A percentile compares a stretch with the other conserved stretches of the same genome.
Evolutionary conservation across 257 asterid species (phyloP).

Genomic region (Forsythia viridissima): DNA sequence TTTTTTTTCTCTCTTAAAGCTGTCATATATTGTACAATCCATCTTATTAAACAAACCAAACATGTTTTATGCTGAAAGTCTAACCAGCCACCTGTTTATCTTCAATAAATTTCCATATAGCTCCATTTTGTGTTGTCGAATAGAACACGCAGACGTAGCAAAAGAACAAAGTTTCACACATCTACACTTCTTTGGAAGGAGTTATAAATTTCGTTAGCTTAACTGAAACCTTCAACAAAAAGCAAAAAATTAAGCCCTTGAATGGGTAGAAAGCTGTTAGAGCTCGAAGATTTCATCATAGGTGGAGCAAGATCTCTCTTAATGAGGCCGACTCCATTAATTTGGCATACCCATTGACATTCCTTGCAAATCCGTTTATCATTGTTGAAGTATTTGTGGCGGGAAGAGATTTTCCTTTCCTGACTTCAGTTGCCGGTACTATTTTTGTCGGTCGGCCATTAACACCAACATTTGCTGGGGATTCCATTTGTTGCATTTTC

Average conservation of each 20-base stretch:
- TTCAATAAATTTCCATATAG: conserved; percentile 72
- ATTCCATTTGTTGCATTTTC: conserved; percentile 58
- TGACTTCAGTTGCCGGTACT: conserved; percentile 70
- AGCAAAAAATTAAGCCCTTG: conserved; percentile 74
- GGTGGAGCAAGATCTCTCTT: conserved; percentile 45
- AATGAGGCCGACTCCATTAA: conserved; percentile 51
- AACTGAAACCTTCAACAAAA: conserved; percentile 91
- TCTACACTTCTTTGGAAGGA: conserved; percentile 76
- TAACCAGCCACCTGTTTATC: conserved; percentile 70
- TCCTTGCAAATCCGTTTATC: conserved; percentile 50
- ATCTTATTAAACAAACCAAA: neutral
- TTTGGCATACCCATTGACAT: conserved; percentile 38
- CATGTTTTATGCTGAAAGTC: neutral
- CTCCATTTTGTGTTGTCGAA: conserved; percentile 84
- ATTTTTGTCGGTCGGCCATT: conserved; percentile 67
- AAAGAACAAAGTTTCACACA: conserved; percentile 90
- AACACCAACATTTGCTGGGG: conserved; percentile 43
- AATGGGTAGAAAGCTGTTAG: conserved; percentile 61
- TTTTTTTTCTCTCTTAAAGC: no score
- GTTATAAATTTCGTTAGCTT: conserved; percentile 92
- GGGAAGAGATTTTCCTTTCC: conserved; percentile 31
- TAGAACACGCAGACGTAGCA: conserved; percentile 74
- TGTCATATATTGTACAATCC: no score
- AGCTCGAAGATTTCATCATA: conserved; percentile 22
- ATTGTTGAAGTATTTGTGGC: conserved; percentile 32